phyloP scores from a whole-genome alignment of 495 filamentous ascomycete species.

The Podospora pseudopauciseta region DNA sequence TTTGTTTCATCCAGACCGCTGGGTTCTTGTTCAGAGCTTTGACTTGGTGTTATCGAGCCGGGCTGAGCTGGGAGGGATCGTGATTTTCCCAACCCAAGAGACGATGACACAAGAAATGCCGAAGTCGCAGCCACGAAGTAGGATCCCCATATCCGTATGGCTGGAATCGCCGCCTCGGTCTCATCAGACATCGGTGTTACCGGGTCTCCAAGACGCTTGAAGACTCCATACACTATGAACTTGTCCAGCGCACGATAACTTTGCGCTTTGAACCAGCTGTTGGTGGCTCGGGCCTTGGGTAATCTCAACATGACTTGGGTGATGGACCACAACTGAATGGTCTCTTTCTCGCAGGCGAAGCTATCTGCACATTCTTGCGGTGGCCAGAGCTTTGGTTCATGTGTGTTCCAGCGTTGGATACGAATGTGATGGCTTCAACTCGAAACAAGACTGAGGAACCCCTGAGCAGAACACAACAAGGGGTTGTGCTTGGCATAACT shows the following conservation, averaged over 20 bases:
- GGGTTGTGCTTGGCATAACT: background rate
- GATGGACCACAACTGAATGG: background rate
- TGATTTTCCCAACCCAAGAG: background rate
- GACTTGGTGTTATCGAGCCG: background rate
- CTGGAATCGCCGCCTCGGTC: background rate
- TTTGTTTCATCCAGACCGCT: background rate
- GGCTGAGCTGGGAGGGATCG: background rate
- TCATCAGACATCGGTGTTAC: background rate
- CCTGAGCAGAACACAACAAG: background rate
- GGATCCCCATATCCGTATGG: background rate
- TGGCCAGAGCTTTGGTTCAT: background rate
- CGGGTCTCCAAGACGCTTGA: background rate
- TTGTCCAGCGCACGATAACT: background rate
- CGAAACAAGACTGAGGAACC: constrained; percentile 16
- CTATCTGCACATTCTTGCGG: constrained; percentile 1
- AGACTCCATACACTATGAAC: background rate
- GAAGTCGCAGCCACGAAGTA: background rate
- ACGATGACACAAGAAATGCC: background rate
- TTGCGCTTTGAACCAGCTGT: background rate
- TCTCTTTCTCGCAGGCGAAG: constrained; percentile 1
- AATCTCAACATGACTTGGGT: background rate
- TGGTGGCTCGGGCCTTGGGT: background rate
- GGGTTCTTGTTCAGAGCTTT: background rate
- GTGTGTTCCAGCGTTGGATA: constrained; percentile 14
- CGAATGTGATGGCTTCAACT: constrained; percentile 13